phyloP scores from a whole-genome alignment of 1,284 basidiomycete genomes.

The Inonotus hispidus region DNA sequence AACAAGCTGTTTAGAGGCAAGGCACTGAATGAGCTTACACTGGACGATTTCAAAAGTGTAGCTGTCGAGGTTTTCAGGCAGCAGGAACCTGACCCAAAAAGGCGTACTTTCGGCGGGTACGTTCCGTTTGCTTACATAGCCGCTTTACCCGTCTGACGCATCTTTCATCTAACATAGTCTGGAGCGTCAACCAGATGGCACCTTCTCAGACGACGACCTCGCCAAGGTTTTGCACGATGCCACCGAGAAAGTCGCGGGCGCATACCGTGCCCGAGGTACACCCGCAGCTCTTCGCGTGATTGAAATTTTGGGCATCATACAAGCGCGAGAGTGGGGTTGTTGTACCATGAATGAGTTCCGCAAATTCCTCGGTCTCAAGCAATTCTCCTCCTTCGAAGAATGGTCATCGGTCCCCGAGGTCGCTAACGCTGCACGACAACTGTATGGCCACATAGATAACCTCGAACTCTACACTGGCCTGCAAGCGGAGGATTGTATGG shows the following conservation, averaged over 20 bases:
- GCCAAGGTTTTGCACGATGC: slow-evolving; percentile 38
- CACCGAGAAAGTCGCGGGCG: slow-evolving; percentile 39
- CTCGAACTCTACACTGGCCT: slow-evolving; percentile 40
- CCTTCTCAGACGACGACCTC: slow-evolving; percentile 40
- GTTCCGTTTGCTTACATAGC: slow-evolving; percentile 11
- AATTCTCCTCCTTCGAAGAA: slow-evolving; percentile 44
- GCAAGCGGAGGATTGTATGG: slow-evolving; percentile 46
- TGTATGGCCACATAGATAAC: slow-evolving; percentile 50
- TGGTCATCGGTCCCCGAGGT: slow-evolving; percentile 51
- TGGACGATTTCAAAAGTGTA: slow-evolving; percentile 26
- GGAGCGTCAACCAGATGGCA: slow-evolving; percentile 29
- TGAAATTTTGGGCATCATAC: slow-evolving; percentile 41
- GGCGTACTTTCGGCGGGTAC: slow-evolving; percentile 33
- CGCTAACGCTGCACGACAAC: slow-evolving; percentile 39
- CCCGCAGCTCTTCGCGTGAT: slow-evolving; percentile 37
- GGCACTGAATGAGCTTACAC: slow-evolving; percentile 28
- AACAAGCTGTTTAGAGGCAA: slow-evolving; percentile 28
- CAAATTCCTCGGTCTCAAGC: slow-evolving; percentile 39
- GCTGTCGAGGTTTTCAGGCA: slow-evolving; percentile 22
- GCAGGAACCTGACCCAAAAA: slow-evolving; percentile 27
- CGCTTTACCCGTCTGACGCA: background rate
- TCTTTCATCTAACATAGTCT: slow-evolving; percentile 21
- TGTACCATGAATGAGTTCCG: slow-evolving; percentile 57
- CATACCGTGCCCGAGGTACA: slow-evolving; percentile 40
- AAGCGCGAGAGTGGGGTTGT: slow-evolving; percentile 36